Evolutionary conservation across 2,329 filamentous ascomycete species (phyloP).

Genomic region (Colletotrichum aenigma): DNA sequence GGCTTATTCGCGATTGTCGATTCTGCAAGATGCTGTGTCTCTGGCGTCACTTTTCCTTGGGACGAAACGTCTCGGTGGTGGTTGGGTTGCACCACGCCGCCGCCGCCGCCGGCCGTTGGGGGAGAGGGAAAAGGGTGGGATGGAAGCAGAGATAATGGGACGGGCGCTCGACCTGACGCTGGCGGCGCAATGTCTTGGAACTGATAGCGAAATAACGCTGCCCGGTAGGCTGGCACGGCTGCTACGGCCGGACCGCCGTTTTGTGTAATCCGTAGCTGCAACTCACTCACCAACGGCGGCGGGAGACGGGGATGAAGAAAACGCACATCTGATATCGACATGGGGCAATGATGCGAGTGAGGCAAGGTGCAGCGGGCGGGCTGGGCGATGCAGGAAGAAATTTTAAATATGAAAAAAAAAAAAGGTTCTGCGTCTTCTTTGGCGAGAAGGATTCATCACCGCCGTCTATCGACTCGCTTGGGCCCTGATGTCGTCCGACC

Average conservation of each 20-base stretch:
- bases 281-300: not conserved
- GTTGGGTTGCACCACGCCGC: not conserved
- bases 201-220: not conserved
- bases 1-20: not conserved
- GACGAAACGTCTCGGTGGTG: not conserved
- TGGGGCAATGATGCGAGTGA: not conserved
- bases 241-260: not conserved
- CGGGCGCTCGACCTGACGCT: not conserved
- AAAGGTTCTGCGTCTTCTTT: not conserved
- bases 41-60: conserved; percentile 8
- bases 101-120: not conserved
- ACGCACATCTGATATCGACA: not conserved
- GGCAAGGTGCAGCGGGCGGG: not conserved
- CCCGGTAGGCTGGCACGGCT: not conserved
- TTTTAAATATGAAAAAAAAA: not conserved
- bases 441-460: not conserved
- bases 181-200: conserved; percentile 2
- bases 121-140: not conserved
- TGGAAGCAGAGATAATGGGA: not conserved
- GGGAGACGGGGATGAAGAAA: not conserved
- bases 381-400: not conserved
- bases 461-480: not conserved
- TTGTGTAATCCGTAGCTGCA: not conserved
- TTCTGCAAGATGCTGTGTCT: conserved; percentile 20
- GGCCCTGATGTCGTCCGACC: not conserved